Percentiles rank a stretch among this genome's conserved stretches.
Conservation (phyloP, 1,139 yeast genomes). For the Candida sp. region DNA sequence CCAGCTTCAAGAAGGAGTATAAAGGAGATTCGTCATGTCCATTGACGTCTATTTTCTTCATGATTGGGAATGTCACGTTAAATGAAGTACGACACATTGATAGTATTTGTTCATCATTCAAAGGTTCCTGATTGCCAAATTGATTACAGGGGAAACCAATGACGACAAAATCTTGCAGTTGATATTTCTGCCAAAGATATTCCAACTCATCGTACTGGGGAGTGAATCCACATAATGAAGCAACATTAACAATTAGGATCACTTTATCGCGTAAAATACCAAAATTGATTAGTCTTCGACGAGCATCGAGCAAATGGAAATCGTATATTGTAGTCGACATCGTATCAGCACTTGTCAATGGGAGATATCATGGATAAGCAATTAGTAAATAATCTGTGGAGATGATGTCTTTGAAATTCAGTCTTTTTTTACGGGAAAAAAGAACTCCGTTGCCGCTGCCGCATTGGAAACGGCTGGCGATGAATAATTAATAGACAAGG, state of each 20-base stretch:
- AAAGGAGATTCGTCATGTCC: constrained; percentile 28
- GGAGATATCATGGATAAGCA: background rate
- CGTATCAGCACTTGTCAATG: background rate
- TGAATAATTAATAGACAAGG: too few relatives aligned
- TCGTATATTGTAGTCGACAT: constrained; percentile 12
- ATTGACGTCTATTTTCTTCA: constrained; percentile 35
- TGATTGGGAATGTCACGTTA: constrained; percentile 48
- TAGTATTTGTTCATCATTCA: constrained; percentile 60
- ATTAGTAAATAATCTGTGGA: too few relatives aligned
- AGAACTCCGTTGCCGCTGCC: too few relatives aligned
- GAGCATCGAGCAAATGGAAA: constrained; percentile 13
- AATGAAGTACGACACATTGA: constrained; percentile 62
- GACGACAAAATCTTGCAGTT: constrained; percentile 26
- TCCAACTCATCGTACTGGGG: constrained; percentile 40
- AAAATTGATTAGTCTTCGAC: constrained; percentile 14
- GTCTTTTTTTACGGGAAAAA: too few relatives aligned
- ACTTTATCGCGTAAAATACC: constrained; percentile 26
- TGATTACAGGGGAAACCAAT: constrained; percentile 46
- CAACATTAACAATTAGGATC: constrained; percentile 41
- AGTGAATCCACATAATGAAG: constrained; percentile 42
- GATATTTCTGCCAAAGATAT: constrained; percentile 28
- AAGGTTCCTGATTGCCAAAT: constrained; percentile 83
- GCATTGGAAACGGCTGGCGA: too few relatives aligned
- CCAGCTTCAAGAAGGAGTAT: constrained; percentile 27
- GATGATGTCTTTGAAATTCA: too few relatives aligned